Conservation (phyloP, 2,329 filamentous ascomycete species). For the Fusarium citri region DNA sequence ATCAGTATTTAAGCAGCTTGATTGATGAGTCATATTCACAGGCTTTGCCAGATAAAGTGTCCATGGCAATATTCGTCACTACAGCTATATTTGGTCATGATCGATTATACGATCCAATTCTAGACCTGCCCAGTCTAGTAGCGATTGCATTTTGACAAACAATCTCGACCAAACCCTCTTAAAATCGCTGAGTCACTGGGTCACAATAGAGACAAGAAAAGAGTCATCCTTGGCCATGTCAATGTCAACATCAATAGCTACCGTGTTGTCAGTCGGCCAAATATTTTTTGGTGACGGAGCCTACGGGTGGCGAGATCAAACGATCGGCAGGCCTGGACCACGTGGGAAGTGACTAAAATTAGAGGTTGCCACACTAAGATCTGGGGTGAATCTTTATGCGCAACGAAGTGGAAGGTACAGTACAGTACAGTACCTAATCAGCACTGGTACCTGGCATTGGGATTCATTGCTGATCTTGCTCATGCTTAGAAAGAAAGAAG, state of each 20-base stretch:
- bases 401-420: no score
- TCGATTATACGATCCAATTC: background rate
- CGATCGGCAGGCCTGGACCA: conserved; percentile 36
- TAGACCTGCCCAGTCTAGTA: background rate
- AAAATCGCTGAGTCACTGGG: background rate
- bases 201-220: background rate
- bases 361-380: conserved; percentile 21
- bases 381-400: background rate
- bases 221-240: background rate
- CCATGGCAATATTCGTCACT: background rate
- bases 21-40: background rate
- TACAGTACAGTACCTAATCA: background rate
- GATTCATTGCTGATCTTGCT: background rate
- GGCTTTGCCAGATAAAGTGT: background rate
- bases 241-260: background rate
- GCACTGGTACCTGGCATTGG: background rate
- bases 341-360: conserved; percentile 37
- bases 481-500: background rate
- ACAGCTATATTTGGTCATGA: background rate
- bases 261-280: conserved; percentile 29
- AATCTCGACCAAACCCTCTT: background rate
- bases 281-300: conserved; percentile 32
- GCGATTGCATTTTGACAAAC: background rate
- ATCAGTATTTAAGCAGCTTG: background rate
- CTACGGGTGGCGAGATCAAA: conserved; percentile 36